A percentile compares a stretch with the other conserved stretches of the same genome.
phyloP scores from a whole-genome alignment of 129 eudicot genomes.

The Scalesia atractyloides region DNA sequence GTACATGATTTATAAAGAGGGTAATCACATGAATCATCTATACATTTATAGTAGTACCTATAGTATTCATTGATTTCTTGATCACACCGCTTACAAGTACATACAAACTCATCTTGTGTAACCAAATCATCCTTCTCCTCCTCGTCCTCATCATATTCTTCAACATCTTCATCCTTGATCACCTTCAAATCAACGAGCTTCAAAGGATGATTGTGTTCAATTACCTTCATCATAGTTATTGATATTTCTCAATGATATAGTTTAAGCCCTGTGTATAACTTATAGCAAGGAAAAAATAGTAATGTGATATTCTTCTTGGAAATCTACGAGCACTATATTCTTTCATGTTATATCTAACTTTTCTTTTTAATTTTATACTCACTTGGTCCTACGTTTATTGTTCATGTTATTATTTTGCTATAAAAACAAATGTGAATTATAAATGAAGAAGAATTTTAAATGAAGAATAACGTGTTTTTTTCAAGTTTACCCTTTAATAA shows the following conservation, averaged over 20 bases:
- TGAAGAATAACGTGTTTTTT: too few species aligned
- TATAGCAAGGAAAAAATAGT: neutral
- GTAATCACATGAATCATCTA: neutral
- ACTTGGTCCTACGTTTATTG: too few species aligned
- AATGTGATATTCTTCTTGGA: too few species aligned
- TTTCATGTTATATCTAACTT: too few species aligned
- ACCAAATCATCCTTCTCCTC: neutral
- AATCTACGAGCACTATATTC: too few species aligned
- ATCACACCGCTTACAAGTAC: neutral
- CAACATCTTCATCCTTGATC: neutral
- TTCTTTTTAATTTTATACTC: too few species aligned
- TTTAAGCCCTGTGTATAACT: neutral
- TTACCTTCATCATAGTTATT: neutral
- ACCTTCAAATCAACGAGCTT: neutral
- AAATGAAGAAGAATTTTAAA: too few species aligned
- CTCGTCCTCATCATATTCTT: neutral
- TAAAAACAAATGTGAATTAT: too few species aligned
- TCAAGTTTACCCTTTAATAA: too few species aligned
- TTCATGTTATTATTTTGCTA: too few species aligned
- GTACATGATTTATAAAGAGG: conserved; percentile 8
- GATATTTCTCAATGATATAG: neutral
- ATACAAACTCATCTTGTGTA: neutral
- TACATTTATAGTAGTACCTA: conserved; percentile 15
- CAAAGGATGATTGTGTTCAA: neutral
- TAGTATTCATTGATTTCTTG: neutral